Conservation (phyloP, 129 eudicot genomes). For the Daucus carota region DH1_v3.0 NC_030381.2:48486501-48487000, state of each 20-base stretch:
- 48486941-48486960: neutral
- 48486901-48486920: neutral
- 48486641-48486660: no score
- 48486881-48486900: neutral
- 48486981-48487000: neutral
- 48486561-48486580: constrained; percentile 20
- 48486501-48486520: neutral
- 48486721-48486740: neutral
- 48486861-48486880: neutral
- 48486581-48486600: constrained; percentile 15
- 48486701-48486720: neutral
- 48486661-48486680: neutral
- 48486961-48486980: neutral
- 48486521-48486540: neutral
- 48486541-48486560: constrained; percentile 14
- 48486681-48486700: no score
- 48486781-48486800: neutral
- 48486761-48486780: neutral
- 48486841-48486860: neutral
- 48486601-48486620: constrained; percentile 22
- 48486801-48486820: neutral
- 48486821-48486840: neutral
- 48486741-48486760: no score
- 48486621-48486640: constrained; percentile 26
- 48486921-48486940: neutral